phyloP scores from a whole-genome alignment of 495 filamentous ascomycete species.

The Aspergillus nanangensis region DNA sequence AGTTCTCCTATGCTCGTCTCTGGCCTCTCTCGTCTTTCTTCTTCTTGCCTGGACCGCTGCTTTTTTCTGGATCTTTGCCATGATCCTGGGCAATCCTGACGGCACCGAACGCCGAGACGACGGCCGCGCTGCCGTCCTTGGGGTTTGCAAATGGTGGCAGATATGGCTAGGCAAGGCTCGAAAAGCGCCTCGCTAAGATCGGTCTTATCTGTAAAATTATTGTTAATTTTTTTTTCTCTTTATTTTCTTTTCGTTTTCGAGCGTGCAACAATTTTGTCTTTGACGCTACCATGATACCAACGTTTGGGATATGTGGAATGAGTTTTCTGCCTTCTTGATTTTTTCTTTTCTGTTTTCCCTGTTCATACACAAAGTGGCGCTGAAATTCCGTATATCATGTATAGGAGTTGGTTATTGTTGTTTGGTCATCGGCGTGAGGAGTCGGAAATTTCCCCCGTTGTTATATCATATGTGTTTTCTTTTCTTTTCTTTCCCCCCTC shows the following conservation, averaged over 20 bases:
- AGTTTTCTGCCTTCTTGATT: conserved; percentile 8
- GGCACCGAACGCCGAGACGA: conserved; percentile 60
- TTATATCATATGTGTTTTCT: conserved; percentile 5
- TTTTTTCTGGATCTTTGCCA: conserved; percentile 60
- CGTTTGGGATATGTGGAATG: conserved; percentile 24
- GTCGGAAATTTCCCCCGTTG: conserved; percentile 3
- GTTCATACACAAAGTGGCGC: neutral
- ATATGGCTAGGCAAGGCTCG: conserved; percentile 46
- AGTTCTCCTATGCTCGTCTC: conserved; percentile 49
- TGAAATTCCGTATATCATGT: no score
- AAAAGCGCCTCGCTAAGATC: conserved; percentile 12
- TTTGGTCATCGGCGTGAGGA: conserved; percentile 2
- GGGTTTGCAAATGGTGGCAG: conserved; percentile 60
- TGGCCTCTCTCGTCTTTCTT: conserved; percentile 49
- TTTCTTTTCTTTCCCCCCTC: neutral
- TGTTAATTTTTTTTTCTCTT: conserved; percentile 3
- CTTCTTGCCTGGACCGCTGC: conserved; percentile 57
- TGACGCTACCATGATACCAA: conserved; percentile 27
- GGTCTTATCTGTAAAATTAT: neutral
- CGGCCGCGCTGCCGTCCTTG: conserved; percentile 55
- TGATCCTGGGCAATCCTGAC: conserved; percentile 58
- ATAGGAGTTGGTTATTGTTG: conserved; percentile 8
- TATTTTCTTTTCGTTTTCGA: conserved; percentile 2
- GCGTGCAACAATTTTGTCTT: conserved; percentile 14
- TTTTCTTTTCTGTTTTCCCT: conserved; percentile 1